Percentiles rank a stretch among this genome's conserved stretches.
phyloP scores from a whole-genome alignment of 192 early-diverging fungal genomes.

The Obelidium mucronatum region DNA sequence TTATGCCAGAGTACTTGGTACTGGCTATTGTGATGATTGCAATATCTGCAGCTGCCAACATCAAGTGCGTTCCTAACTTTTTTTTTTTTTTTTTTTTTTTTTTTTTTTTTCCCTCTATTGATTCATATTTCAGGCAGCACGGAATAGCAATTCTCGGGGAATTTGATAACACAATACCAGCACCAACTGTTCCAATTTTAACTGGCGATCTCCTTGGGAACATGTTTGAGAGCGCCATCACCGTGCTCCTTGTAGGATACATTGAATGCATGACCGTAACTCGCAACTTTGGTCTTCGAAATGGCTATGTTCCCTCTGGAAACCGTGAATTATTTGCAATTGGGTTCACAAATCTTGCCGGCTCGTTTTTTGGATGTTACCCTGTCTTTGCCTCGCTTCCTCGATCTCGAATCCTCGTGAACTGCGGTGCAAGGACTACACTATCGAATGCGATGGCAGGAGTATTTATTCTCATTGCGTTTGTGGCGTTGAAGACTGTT shows the following conservation, averaged over 20 bases:
- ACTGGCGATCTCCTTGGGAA: constrained; percentile 33
- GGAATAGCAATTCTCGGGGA: constrained; percentile 49
- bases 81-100: too few relatives aligned
- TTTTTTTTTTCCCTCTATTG: too few relatives aligned
- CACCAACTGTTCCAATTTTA: constrained; percentile 36
- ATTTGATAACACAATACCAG: constrained; percentile 41
- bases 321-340: constrained; percentile 56
- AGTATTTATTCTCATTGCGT: constrained; percentile 73
- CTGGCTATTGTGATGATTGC: constrained; percentile 43
- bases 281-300: constrained; percentile 43
- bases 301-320: constrained; percentile 47
- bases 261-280: constrained; percentile 52
- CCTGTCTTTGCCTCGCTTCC: constrained; percentile 86
- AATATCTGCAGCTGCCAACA: constrained; percentile 30
- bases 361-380: constrained; percentile 50
- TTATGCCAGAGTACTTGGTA: constrained; percentile 40
- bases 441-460: constrained; percentile 79
- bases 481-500: constrained; percentile 73
- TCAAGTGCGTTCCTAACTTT: not conserved
- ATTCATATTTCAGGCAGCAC: constrained; percentile 29
- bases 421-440: constrained; percentile 84
- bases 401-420: constrained; percentile 88
- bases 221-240: constrained; percentile 45
- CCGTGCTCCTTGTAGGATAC: constrained; percentile 51
- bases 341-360: constrained; percentile 51